Evolutionary conservation across 116 monocot species (phyloP).

Genomic region (Thalassia testudinum): DNA sequence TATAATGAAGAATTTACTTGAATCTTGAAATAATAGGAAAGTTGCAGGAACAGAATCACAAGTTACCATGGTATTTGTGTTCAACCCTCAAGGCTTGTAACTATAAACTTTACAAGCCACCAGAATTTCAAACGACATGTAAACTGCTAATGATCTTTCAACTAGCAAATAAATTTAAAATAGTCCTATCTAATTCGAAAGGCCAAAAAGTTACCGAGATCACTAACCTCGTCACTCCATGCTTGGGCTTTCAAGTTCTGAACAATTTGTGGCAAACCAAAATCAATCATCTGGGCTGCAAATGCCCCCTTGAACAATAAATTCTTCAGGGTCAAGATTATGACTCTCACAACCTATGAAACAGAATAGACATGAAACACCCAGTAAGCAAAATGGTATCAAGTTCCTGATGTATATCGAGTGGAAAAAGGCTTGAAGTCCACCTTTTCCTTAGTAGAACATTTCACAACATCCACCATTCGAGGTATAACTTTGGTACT

Average conservation of each 20-base stretch:
- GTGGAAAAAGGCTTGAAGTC: conserved; percentile 1
- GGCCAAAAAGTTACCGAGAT: not conserved
- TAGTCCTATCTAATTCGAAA: too few species aligned
- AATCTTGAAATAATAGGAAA: too few species aligned
- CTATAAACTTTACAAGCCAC: too few species aligned
- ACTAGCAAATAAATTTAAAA: too few species aligned
- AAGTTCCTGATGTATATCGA: not conserved
- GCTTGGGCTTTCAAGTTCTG: conserved; percentile 77
- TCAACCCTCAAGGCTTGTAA: too few species aligned
- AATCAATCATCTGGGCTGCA: conserved; percentile 85
- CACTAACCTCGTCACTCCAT: conserved; percentile 88
- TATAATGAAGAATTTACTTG: too few species aligned
- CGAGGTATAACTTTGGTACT: conserved; percentile 62
- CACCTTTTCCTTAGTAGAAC: conserved; percentile 95
- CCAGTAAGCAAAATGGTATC: not conserved
- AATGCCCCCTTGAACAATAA: conserved; percentile 62
- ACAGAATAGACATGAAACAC: not conserved
- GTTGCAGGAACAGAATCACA: too few species aligned
- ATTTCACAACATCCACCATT: conserved; percentile 80
- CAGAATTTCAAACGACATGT: too few species aligned
- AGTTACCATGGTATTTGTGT: too few species aligned
- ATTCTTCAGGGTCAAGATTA: conserved; percentile 79
- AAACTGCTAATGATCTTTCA: too few species aligned
- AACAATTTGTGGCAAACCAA: conserved; percentile 80
- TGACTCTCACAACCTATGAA: conserved; percentile 83